These are phyloP conservation scores for Acarospora socialis DNA, from an alignment of 2,329 filamentous ascomycete genomes.

Conservation along the genomic window DNA sequence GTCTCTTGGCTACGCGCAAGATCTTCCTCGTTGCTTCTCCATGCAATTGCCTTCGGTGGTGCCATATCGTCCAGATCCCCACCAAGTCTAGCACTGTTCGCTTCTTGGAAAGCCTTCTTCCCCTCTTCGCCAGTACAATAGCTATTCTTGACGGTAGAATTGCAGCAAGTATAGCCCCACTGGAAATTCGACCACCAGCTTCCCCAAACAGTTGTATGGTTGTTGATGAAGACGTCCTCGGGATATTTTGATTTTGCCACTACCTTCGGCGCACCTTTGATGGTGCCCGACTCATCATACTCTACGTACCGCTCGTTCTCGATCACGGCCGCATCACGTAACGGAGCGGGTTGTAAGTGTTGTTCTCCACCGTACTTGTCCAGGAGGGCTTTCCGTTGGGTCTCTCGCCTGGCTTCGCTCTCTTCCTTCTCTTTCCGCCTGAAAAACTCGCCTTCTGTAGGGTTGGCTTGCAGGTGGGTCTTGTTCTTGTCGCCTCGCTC, in stretches of 20 bases:
- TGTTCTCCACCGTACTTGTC: conserved; percentile 72
- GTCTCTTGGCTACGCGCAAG: conserved; percentile 11
- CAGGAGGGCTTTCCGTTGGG: conserved; percentile 54
- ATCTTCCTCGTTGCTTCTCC: conserved; percentile 16
- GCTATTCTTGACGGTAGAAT: conserved; percentile 86
- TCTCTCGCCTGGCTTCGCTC: conserved; percentile 50
- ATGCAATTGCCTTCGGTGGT: conserved; percentile 12
- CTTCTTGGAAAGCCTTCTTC: conserved; percentile 63
- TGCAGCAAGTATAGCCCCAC: conserved; percentile 95
- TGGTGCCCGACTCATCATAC: conserved; percentile 77
- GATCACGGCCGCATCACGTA: conserved; percentile 53
- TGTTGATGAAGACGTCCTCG: conserved; percentile 78
- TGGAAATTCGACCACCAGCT: conserved; percentile 94
- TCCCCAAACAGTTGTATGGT: conserved; percentile 86
- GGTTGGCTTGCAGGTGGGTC: conserved; percentile 88
- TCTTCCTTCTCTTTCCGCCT: conserved; percentile 70
- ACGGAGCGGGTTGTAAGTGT: conserved; percentile 43
- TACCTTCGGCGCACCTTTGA: conserved; percentile 73
- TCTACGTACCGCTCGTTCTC: conserved; percentile 83
- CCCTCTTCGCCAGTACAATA: conserved; percentile 93
- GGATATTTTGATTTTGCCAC: conserved; percentile 78
- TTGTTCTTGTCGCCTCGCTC: conserved; percentile 65
- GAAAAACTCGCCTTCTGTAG: conserved; percentile 75
- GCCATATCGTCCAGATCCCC: conserved; percentile 27
- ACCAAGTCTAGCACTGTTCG: conserved; percentile 45